Conservation (phyloP, 768 basidiomycete species). For the Boletus tylopilopsis region DNA sequence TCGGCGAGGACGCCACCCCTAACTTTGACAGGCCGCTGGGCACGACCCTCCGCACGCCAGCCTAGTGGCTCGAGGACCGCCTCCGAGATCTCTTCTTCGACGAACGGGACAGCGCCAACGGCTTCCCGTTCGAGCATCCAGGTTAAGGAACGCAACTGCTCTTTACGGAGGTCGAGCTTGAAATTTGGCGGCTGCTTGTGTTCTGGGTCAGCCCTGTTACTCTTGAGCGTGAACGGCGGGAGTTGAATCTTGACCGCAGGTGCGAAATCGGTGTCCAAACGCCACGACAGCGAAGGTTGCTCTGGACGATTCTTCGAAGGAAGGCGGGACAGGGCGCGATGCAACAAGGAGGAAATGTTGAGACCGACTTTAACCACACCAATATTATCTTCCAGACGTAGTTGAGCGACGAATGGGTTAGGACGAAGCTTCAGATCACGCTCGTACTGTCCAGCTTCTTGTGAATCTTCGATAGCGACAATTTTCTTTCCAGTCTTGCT, state of each 20-base stretch:
- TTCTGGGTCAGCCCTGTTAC: slow-evolving; percentile 70
- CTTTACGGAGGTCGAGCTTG: slow-evolving; percentile 64
- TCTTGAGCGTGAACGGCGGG: slow-evolving; percentile 65
- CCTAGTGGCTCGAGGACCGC: slow-evolving; percentile 81
- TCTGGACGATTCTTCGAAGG: slow-evolving; percentile 52
- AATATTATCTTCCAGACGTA: slow-evolving; percentile 57
- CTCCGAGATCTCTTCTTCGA: slow-evolving; percentile 94
- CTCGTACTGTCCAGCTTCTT: slow-evolving; percentile 87
- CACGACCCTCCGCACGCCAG: slow-evolving; percentile 94
- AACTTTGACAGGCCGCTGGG: slow-evolving; percentile 67
- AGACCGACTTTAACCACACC: slow-evolving; percentile 82
- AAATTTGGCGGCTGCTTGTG: slow-evolving; percentile 80
- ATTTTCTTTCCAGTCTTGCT: slow-evolving; percentile 53
- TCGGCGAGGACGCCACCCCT: slow-evolving; percentile 93
- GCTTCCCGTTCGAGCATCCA: slow-evolving; percentile 92
- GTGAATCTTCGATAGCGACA: slow-evolving; percentile 74
- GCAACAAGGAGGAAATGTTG: slow-evolving; percentile 82
- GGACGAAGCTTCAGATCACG: slow-evolving; percentile 84
- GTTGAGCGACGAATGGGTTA: slow-evolving; percentile 80
- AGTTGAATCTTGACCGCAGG: slow-evolving; percentile 56
- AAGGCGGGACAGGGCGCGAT: slow-evolving; percentile 79
- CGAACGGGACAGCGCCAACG: slow-evolving; percentile 59
- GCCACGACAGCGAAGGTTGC: slow-evolving; percentile 64
- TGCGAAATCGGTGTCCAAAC: slow-evolving; percentile 73
- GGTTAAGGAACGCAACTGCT: slow-evolving; percentile 84